Conservation (phyloP, 164 flowering plant genomes). For the Liriodendron chinense region DNA sequence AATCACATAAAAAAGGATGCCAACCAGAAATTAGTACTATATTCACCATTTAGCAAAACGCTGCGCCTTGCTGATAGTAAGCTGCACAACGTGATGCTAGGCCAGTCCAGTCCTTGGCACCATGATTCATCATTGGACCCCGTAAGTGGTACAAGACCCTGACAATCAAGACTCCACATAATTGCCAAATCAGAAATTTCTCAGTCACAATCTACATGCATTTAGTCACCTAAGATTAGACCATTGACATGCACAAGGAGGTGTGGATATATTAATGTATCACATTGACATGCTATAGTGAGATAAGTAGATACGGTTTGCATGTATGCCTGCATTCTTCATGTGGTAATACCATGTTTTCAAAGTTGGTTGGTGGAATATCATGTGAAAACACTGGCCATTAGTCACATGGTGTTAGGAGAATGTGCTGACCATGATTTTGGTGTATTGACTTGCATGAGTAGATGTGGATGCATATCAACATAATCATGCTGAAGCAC, state of each 20-base stretch:
- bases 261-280: neutral
- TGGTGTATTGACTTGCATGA: neutral
- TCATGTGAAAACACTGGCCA: neutral
- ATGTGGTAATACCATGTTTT: too few relatives aligned
- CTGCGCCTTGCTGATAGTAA: slow-evolving; percentile 23
- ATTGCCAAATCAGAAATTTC: neutral
- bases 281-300: neutral
- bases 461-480: neutral
- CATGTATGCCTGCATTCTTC: neutral
- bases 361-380: neutral
- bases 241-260: neutral
- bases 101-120: slow-evolving; percentile 26
- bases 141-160: slow-evolving; percentile 13
- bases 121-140: slow-evolving; percentile 22
- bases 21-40: neutral
- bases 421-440: too few relatives aligned
- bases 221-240: neutral
- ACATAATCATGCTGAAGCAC: neutral
- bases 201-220: neutral
- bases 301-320: neutral
- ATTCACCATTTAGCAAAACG: slow-evolving; percentile 20
- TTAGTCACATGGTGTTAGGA: neutral
- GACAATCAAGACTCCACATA: neutral
- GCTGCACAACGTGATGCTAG: slow-evolving; percentile 18
- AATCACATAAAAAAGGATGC: neutral